Evolutionary conservation across 2,329 filamentous ascomycete species (phyloP).

Genomic region (Bipolaris victoriae): DNA sequence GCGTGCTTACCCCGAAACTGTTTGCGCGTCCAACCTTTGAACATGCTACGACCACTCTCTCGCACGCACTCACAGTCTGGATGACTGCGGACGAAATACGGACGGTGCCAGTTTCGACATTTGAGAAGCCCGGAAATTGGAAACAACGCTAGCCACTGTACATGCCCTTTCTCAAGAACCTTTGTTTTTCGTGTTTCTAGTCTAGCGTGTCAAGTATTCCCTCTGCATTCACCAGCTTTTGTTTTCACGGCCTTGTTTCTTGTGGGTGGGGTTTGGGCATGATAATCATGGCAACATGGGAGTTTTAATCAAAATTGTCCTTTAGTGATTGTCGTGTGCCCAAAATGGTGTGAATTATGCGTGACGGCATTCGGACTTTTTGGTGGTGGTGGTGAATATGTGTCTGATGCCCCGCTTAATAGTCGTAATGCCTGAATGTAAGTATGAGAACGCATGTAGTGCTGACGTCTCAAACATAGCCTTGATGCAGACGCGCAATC

Average conservation of each 20-base stretch:
- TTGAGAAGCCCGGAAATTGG: slow-evolving; percentile 39
- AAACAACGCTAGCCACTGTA: slow-evolving; percentile 25
- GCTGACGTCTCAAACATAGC: slow-evolving; percentile 6
- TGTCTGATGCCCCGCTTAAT: background rate
- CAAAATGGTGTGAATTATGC: background rate
- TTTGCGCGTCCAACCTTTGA: background rate
- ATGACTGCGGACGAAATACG: slow-evolving; percentile 31
- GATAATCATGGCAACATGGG: slow-evolving; percentile 21
- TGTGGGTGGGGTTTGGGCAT: slow-evolving; percentile 24
- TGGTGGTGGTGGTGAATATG: background rate
- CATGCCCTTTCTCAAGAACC: slow-evolving; percentile 36
- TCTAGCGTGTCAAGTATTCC: slow-evolving; percentile 32
- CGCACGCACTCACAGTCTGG: slow-evolving; percentile 28
- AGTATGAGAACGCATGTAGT: slow-evolving; percentile 1
- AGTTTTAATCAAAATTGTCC: slow-evolving; percentile 24
- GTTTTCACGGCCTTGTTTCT: slow-evolving; percentile 16
- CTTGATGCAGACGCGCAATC: background rate
- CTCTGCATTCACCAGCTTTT: slow-evolving; percentile 16
- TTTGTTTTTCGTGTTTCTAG: slow-evolving; percentile 20
- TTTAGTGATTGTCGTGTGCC: background rate
- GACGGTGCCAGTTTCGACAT: slow-evolving; percentile 25
- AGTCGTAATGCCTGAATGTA: slow-evolving; percentile 1
- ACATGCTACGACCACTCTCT: slow-evolving; percentile 1
- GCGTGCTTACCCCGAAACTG: background rate
- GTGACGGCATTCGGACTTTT: background rate